A percentile compares a stretch with the other conserved stretches of the same genome.
phyloP scores from a whole-genome alignment of 192 early-diverging fungal genomes.

The Coemansia furcata region DNA sequence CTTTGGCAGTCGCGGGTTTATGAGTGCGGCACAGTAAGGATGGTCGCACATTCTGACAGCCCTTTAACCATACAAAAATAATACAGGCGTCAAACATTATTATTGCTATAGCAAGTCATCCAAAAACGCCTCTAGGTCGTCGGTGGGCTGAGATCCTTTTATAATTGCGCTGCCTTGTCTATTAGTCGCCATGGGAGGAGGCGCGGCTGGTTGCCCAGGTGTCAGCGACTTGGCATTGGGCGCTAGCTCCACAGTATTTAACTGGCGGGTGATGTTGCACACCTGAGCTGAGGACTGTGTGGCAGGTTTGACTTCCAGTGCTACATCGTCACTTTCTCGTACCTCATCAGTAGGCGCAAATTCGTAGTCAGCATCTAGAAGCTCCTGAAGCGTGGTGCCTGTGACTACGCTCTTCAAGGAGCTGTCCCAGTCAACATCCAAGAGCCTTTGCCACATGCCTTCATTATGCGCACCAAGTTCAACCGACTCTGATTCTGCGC shows the following conservation, averaged over 20 bases:
- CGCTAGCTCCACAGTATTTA: conserved; percentile 14
- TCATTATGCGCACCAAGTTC: conserved; percentile 11
- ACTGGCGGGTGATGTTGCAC: neutral
- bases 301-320: neutral
- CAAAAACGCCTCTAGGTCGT: conserved; percentile 43
- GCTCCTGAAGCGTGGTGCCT: conserved; percentile 9
- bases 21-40: neutral
- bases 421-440: conserved; percentile 19
- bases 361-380: conserved; percentile 10
- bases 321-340: neutral
- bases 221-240: neutral
- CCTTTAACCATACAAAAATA: neutral
- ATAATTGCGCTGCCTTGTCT: neutral
- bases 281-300: neutral
- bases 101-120: conserved; percentile 30
- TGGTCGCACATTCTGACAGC: neutral
- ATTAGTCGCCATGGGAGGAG: neutral
- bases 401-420: conserved; percentile 1
- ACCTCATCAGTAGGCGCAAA: neutral
- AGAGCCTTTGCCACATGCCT: conserved; percentile 14
- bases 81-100: neutral
- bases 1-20: too few relatives aligned
- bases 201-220: neutral
- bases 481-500: conserved; percentile 15
- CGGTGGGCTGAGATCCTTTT: conserved; percentile 8